Base-by-base conservation (phyloP, 2,329 filamentous ascomycete genomes). In the Venturia carpophila region DNA sequence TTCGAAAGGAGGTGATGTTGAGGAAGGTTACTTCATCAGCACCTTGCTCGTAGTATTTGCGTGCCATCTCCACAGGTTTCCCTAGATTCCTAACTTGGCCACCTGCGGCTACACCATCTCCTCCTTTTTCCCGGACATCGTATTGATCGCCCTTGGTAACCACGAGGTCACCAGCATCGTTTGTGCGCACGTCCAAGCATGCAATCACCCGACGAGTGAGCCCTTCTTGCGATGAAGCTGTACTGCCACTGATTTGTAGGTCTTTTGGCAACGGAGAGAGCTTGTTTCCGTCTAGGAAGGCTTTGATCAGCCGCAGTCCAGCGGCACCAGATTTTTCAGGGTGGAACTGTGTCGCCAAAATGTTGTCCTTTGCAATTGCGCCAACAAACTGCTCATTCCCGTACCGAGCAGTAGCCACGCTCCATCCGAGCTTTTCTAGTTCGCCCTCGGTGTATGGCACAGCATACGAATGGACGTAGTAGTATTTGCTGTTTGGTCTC, bases 121-220 rank as follows among this genome's bases (percentile, higher is more conserved):
- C 81, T 27, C 81, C 80, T 77, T 97, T 97, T 73, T 97, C 94
- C 41, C 94, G 90, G 7, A 99, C 94, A 72, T 99, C 94, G 79
- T 99, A 99, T 76, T 97, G 93, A 77, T 99, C 94, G 66, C 94
- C 94, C 77, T 99, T 99, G 17, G 94, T 99, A 45, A 99, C 94
- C 0, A 99, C 94, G 11, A 99, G 82, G 76, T 99, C 94, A 42
- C 94, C 94, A 67, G 89, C 82, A 75, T 99, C 94, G 75, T 99
- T 99, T 64, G 92, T 86, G 55, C 94, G 89, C 62, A 99, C 94
- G 73, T 99, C 94, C 37, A 99, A 86, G 73, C 94, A 99, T 37
- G 94, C 94, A 73, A 99, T 97, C 62, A 99, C 86, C 69, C 94
- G 86, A 67, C 92, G 83, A n/a, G 94, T 99, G 62, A 99, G 81